Base-by-base conservation (phyloP, 1,284 basidiomycete genomes). In the Filobasidium uniguttulatum region DNA sequence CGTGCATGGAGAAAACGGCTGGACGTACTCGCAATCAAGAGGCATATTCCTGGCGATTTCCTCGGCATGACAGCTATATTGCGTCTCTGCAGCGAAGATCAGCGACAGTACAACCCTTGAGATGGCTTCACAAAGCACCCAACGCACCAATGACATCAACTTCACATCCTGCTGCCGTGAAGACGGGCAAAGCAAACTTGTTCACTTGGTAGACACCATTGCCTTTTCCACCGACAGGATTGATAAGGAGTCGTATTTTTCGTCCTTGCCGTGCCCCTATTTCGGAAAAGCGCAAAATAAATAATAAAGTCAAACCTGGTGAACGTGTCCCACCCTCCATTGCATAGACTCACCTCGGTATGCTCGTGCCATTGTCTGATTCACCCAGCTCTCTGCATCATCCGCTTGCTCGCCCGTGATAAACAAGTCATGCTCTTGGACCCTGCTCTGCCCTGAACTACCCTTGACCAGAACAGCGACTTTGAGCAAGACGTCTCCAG, bases 181-280 rank as follows among this genome's bases (percentile, higher is more conserved):
- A 73, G 44, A 96, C 79, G 1, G 91, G 93, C 56, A 82, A 73
- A 1, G 91, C 80, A 12, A 73, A 74, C 49, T 76, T 76, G n/a
- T 72, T 66, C 55, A 81, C 90, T 0, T 82, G 71, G 0, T 72
- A 57, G 9, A 67, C 68, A 0, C 77, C 83, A 63, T 83, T 85
- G 41, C 85, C 85, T 76, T 91, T 72, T 2, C 91, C 91, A 52
- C 90, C 83, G 47, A 78, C 71, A 1, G 91, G 91, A 64, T 97
- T 97, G 55, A 96, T 75, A n/a, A 96, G 67, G 1, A 96, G 73
- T 53, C 80, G 76, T 20, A 89, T 67, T 20, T 67, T 62, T 49
- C 76, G 71, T 49, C 66, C 63, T 8, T 73, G 78, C 52, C 75
- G 72, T 19, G 77, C 63, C 22, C 73, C 82, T 77, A 36, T n/a